Base-by-base conservation (phyloP, 345 rosid species). In the Leavenworthia alabamica region DNA sequence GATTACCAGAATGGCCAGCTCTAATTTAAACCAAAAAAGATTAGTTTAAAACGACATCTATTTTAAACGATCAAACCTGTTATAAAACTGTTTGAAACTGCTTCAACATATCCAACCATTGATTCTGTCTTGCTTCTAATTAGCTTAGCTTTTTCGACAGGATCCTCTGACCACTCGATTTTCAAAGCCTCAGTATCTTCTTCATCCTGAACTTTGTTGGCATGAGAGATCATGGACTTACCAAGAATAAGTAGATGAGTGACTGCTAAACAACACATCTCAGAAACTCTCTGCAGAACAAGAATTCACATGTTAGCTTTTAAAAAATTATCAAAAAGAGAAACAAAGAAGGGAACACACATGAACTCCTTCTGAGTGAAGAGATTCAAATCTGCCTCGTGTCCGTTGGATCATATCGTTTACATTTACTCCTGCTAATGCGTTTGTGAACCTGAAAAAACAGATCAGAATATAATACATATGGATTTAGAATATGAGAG, bases 321-420 rank as follows among this genome's bases (percentile, higher is more conserved):
- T n/a, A n/a, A n/a, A n/a, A n/a, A n/a, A n/a, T n/a, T n/a, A n/a
- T n/a, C n/a, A n/a, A n/a, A n/a, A n/a, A 45, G 35, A 22, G 47
- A 12, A 7, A 11, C 20, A 44, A n/a, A 52, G 47, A 45, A 66
- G 42, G 45, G 58, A 51, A 65, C 39, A 41, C 81, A 93, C 99
- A 77, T 93, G 99, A 79, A 89, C 83, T 41, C 99, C 97, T 74
- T 93, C 97, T 6, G 99, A 87, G 76, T 93, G 99, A 63, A 89
- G 86, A 41, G 90, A 77, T 70, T 93, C 99, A 26, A 88, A 81
- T 68, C 99, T 82, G 77, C 95, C 85, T 51, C 81, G 68, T 6
- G 99, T 90, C 60, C 89, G 82, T 71, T 87, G 95, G 67, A 90
- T 71, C 64, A 87, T 80, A 71, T 94, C 97, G 60, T 83, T 79